Conservation (phyloP, 2,329 filamentous ascomycete species). For the Grosmannia clavigera region DNA sequence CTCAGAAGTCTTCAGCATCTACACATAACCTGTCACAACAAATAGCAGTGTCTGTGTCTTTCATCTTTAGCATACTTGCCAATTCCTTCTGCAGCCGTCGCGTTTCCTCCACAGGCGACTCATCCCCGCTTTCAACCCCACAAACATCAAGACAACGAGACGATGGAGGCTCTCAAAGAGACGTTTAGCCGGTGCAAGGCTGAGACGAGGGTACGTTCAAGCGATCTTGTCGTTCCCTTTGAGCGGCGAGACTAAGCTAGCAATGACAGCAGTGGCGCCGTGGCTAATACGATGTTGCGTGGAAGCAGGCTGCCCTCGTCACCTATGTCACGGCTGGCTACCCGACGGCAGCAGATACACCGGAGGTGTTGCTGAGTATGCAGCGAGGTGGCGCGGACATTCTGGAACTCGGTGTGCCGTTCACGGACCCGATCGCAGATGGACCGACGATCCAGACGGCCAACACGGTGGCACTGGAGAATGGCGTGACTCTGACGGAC, state of each 20-base stretch:
- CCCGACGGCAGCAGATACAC: constrained; percentile 69
- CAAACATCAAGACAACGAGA: constrained; percentile 10
- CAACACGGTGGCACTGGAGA: constrained; percentile 77
- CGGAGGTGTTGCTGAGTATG: constrained; percentile 75
- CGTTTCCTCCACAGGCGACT: neutral
- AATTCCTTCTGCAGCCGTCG: neutral
- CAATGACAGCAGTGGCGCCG: neutral
- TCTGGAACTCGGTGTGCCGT: constrained; percentile 90
- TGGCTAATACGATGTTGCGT: neutral
- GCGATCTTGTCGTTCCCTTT: neutral
- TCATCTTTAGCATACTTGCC: neutral
- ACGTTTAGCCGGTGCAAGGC: constrained; percentile 50
- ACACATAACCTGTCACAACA: neutral
- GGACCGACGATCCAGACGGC: constrained; percentile 93
- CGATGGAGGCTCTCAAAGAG: constrained; percentile 45
- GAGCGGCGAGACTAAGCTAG: too few species aligned
- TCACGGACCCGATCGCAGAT: constrained; percentile 96
- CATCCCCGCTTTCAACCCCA: neutral
- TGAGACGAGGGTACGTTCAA: constrained; percentile 38
- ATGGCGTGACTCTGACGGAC: constrained; percentile 73
- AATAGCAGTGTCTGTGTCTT: neutral
- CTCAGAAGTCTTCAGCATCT: neutral
- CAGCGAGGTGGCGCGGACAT: constrained; percentile 90
- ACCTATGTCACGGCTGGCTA: constrained; percentile 95
- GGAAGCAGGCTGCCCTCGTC: constrained; percentile 63